phyloP scores from a whole-genome alignment of 2,329 filamentous ascomycete species.

The Aspergillus sp. region DNA sequence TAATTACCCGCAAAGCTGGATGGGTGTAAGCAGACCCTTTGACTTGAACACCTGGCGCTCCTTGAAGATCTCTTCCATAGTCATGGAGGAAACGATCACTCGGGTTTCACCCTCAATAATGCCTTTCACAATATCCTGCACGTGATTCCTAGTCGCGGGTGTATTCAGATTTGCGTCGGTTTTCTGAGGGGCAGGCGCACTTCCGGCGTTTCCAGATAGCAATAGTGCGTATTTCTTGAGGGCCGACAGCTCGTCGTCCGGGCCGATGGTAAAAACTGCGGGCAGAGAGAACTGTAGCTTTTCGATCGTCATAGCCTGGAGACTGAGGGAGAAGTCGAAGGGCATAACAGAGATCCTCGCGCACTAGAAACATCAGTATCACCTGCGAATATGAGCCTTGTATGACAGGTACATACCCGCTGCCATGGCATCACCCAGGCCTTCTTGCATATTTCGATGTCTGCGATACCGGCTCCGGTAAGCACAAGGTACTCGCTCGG shows the following conservation, averaged over 20 bases:
- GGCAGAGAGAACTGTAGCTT: constrained; percentile 83
- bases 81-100: constrained; percentile 82
- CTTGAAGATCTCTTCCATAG: constrained; percentile 89
- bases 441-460: constrained; percentile 78
- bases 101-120: constrained; percentile 89
- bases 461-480: constrained; percentile 76
- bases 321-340: constrained; percentile 79
- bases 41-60: constrained; percentile 77
- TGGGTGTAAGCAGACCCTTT: constrained; percentile 52
- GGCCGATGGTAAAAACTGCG: constrained; percentile 84
- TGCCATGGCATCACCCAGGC: constrained; percentile 74
- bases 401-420: constrained; percentile 43
- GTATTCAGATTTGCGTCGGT: constrained; percentile 44
- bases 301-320: constrained; percentile 88
- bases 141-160: constrained; percentile 62
- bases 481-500: constrained; percentile 87
- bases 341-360: constrained; percentile 46
- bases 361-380: constrained; percentile 26
- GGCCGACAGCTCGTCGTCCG: constrained; percentile 70
- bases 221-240: constrained; percentile 83
- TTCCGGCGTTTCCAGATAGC: constrained; percentile 66
- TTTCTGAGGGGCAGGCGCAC: constrained; percentile 33
- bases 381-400: neutral
- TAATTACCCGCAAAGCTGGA: neutral
- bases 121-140: constrained; percentile 84